A percentile compares a stretch with the other conserved stretches of the same genome.
Conservation (phyloP, 495 filamentous ascomycete genomes). For the Hypoxylon intermedium region DNA sequence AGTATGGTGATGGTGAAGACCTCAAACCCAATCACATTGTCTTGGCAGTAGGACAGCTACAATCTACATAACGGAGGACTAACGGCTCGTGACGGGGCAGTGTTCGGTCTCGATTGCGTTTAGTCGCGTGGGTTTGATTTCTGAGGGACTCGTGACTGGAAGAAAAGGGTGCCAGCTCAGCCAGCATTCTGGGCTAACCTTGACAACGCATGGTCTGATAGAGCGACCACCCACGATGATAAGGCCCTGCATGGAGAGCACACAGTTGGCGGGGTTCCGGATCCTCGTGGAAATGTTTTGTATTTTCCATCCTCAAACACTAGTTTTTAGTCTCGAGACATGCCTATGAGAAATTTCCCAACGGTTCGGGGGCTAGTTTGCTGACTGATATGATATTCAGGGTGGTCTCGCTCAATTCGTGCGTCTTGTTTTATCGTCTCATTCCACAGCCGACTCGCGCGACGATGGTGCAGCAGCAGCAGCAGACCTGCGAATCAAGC, state of each 20-base stretch:
- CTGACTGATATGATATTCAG: conserved; percentile 20
- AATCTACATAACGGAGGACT: conserved; percentile 9
- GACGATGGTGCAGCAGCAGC: conserved; percentile 22
- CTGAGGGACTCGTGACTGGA: conserved; percentile 38
- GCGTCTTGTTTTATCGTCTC: conserved; percentile 14
- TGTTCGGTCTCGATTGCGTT: conserved; percentile 16
- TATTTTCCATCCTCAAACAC: conserved; percentile 21
- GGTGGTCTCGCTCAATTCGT: conserved; percentile 5
- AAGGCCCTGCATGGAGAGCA: conserved; percentile 25
- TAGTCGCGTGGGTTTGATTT: conserved; percentile 16
- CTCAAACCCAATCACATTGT: too few species aligned
- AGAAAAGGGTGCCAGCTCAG: conserved; percentile 40
- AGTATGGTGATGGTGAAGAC: conserved; percentile 6
- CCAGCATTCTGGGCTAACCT: conserved; percentile 14
- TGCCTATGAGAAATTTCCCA: too few species aligned
- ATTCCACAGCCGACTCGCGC: conserved; percentile 30
- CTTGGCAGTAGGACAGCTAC: conserved; percentile 16
- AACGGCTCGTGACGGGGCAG: conserved; percentile 18
- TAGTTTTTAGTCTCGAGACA: too few species aligned
- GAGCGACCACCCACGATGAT: conserved; percentile 35
- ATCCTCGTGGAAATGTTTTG: conserved; percentile 15
- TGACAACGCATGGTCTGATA: conserved; percentile 32
- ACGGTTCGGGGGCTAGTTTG: conserved; percentile 20
- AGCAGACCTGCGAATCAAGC: conserved; percentile 32
- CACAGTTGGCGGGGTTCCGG: conserved; percentile 25